These are phyloP conservation scores for Aspergillus texensis DNA, from an alignment of 2,329 filamentous ascomycete genomes.

Conservation along the genomic window DNA sequence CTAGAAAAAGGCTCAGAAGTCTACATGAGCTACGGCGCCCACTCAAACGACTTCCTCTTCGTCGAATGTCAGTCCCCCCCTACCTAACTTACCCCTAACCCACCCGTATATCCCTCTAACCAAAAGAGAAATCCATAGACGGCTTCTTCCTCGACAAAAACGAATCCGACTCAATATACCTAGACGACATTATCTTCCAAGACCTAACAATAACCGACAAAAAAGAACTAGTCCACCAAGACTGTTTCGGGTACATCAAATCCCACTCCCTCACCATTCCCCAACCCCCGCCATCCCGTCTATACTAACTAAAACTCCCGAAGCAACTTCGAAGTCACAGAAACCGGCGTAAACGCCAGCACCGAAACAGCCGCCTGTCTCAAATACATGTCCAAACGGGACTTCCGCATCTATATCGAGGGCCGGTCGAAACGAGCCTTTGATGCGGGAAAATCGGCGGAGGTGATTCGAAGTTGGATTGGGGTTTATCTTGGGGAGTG, in stretches of 20 bases:
- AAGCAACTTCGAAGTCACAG: conserved; percentile 37
- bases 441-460: conserved; percentile 24
- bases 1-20: conserved; percentile 41
- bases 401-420: conserved; percentile 33
- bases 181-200: conserved; percentile 39
- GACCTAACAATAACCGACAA: conserved; percentile 25
- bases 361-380: conserved; percentile 35
- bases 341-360: conserved; percentile 28
- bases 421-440: conserved; percentile 24
- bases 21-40: conserved; percentile 42
- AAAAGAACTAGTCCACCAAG: conserved; percentile 25
- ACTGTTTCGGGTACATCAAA: conserved; percentile 30
- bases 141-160: conserved; percentile 40
- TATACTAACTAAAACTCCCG: not conserved
- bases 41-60: conserved; percentile 41
- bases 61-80: conserved; percentile 35
- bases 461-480: conserved; percentile 31
- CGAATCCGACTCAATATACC: conserved; percentile 34
- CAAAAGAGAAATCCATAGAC: conserved; percentile 26
- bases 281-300: not conserved
- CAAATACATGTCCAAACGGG: conserved; percentile 30
- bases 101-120: not conserved
- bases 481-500: conserved; percentile 31
- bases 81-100: not conserved
- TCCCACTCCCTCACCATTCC: not conserved